These are phyloP conservation scores for Laburnicola sp. DNA, from an alignment of 2,329 filamentous ascomycete species.

Conservation along the genomic window DNA sequence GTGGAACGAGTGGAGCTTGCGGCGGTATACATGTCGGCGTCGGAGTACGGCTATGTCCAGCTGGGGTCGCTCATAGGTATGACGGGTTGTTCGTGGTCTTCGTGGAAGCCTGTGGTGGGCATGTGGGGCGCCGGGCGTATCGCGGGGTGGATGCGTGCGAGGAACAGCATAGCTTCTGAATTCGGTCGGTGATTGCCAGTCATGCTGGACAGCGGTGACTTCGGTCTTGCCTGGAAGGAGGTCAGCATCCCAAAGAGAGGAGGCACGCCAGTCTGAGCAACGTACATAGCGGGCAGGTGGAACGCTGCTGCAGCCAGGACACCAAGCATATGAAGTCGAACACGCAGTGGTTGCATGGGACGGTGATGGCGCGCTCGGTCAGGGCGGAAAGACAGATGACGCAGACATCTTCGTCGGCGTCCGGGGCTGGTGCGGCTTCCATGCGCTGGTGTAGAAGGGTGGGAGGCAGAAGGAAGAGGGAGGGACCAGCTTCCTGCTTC, in stretches of 20 bases:
- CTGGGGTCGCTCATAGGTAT: constrained; percentile 28
- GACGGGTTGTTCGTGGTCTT: constrained; percentile 20
- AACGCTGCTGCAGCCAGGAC: constrained; percentile 75
- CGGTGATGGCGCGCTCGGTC: constrained; percentile 69
- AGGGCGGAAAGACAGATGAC: constrained; percentile 85
- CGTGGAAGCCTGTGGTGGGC: constrained; percentile 21
- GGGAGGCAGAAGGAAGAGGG: constrained; percentile 12
- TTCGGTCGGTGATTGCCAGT: constrained; percentile 56
- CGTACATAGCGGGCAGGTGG: constrained; percentile 81
- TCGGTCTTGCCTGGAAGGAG: constrained; percentile 52
- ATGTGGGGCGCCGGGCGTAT: constrained; percentile 6
- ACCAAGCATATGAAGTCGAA: constrained; percentile 86
- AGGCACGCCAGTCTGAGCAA: constrained; percentile 7
- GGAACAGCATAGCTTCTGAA: constrained; percentile 64
- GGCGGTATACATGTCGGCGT: constrained; percentile 72
- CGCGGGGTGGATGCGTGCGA: constrained; percentile 22
- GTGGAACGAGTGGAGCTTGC: constrained; percentile 74
- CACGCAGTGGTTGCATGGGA: constrained; percentile 76
- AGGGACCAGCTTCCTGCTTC: constrained; percentile 16
- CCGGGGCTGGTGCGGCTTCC: constrained; percentile 22
- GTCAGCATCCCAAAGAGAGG: not conserved
- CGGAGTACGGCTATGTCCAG: constrained; percentile 56
- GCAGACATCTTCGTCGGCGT: constrained; percentile 54
- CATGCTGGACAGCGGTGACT: constrained; percentile 66
- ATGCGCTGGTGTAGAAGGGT: constrained; percentile 27